Percentiles rank a stretch among this genome's conserved stretches.
Conservation (phyloP, 768 basidiomycete genomes). For the Macrolepiota dolichaula region DNA sequence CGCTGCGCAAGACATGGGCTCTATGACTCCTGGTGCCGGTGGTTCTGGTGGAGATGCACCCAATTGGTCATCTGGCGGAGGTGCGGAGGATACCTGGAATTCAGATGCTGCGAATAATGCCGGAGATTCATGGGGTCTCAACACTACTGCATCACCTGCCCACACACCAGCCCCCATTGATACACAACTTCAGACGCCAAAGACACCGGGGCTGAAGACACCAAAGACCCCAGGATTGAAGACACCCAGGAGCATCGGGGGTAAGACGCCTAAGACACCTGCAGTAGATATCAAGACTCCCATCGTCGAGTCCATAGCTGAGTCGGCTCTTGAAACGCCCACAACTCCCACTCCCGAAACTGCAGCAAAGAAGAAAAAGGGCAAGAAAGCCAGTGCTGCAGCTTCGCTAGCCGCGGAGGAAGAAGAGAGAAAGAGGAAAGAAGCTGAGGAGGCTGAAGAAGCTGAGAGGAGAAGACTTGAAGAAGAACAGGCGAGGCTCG, state of each 20-base stretch:
- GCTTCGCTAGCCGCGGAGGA: conserved; percentile 14
- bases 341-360: conserved; percentile 5
- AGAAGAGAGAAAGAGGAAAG: conserved; percentile 14
- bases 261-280: conserved; percentile 6
- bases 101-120: not conserved
- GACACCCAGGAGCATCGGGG: conserved; percentile 5
- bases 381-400: conserved; percentile 18
- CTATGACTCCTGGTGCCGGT: conserved; percentile 7
- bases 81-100: conserved; percentile 6
- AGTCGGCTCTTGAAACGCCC: conserved; percentile 14
- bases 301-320: not conserved
- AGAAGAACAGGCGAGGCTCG: conserved; percentile 7
- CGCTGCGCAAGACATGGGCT: conserved; percentile 20
- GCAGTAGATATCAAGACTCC: not conserved
- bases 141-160: conserved; percentile 4
- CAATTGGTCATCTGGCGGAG: conserved; percentile 14
- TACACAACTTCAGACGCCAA: not conserved
- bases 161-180: conserved; percentile 8
- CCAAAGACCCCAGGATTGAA: conserved; percentile 6
- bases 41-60: conserved; percentile 4
- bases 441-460: conserved; percentile 8
- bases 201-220: conserved; percentile 3
- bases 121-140: not conserved
- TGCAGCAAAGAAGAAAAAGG: conserved; percentile 23
- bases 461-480: conserved; percentile 9